Evolutionary conservation across 1,284 basidiomycete species (phyloP).

Genomic region (Ustilago shanxiensis): DNA sequence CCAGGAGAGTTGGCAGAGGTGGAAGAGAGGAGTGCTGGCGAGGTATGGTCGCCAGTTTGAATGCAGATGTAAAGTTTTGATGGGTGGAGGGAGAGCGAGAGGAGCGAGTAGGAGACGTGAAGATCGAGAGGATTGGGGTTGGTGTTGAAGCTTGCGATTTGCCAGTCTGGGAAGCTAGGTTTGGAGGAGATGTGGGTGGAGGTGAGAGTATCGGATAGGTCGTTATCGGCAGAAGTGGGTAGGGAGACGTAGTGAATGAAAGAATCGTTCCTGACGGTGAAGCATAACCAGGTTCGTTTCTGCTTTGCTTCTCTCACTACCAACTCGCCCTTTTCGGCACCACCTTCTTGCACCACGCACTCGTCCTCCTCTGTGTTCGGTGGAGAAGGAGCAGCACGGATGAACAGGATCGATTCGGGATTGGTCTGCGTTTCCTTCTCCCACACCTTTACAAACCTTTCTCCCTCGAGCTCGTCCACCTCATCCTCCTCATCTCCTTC

Average conservation of each 20-base stretch:
- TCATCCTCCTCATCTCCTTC: conserved; percentile 20
- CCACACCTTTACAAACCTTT: conserved; percentile 43
- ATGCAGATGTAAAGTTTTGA: conserved; percentile 53
- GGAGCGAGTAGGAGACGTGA: conserved; percentile 64
- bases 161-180: conserved; percentile 28
- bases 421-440: conserved; percentile 57
- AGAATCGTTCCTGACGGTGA: conserved; percentile 54
- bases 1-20: conserved; percentile 11
- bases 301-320: conserved; percentile 19
- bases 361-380: neutral
- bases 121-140: conserved; percentile 55
- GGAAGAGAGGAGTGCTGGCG: conserved; percentile 19
- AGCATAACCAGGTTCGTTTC: conserved; percentile 58
- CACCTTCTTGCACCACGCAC: neutral
- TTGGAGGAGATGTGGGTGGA: neutral
- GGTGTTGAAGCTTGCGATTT: conserved; percentile 58
- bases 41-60: conserved; percentile 63
- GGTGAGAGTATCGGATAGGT: conserved; percentile 6
- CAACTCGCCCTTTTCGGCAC: neutral
- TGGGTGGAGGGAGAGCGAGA: conserved; percentile 61
- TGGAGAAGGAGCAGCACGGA: conserved; percentile 39
- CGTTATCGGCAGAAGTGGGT: conserved; percentile 36
- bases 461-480: conserved; percentile 29
- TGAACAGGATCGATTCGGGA: conserved; percentile 63
- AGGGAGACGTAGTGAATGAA: conserved; percentile 62